Percentiles rank a stretch among this genome's conserved stretches.
Conservation (phyloP, 345 rosid species). For the Pseudoturritis turrita region DNA sequence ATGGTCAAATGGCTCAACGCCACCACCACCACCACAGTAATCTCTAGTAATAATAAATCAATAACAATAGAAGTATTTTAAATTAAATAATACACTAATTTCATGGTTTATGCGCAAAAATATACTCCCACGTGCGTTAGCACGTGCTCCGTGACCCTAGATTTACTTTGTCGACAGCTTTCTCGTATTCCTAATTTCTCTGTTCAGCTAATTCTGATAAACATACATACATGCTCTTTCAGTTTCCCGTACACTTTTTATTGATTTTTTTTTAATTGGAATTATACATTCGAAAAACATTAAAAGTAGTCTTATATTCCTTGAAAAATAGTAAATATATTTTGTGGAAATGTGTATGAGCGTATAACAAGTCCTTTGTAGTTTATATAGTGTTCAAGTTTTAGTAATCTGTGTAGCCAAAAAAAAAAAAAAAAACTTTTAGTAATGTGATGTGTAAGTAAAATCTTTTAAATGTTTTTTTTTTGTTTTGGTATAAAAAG, state of each 20-base stretch:
- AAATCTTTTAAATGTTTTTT: background rate
- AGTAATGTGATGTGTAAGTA: background rate
- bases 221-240: slow-evolving; percentile 21
- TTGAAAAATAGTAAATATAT: background rate
- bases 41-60: background rate
- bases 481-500: no score
- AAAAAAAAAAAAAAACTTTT: no score
- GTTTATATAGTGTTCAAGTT: background rate
- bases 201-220: slow-evolving; percentile 9
- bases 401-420: no score
- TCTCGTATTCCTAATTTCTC: slow-evolving; percentile 29
- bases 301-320: background rate
- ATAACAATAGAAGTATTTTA: background rate
- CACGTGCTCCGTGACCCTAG: slow-evolving; percentile 48
- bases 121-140: slow-evolving; percentile 41
- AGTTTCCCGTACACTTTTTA: slow-evolving; percentile 2
- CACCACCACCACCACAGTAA: background rate
- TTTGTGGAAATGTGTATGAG: background rate
- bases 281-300: background rate
- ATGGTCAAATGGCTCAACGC: slow-evolving; percentile 11
- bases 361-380: no score
- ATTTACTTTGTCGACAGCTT: slow-evolving; percentile 33
- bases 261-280: background rate
- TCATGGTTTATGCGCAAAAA: background rate
- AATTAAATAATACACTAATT: background rate